Conservation (phyloP, 768 basidiomycete genomes). For the Plicaturopsis crispa region DNA sequence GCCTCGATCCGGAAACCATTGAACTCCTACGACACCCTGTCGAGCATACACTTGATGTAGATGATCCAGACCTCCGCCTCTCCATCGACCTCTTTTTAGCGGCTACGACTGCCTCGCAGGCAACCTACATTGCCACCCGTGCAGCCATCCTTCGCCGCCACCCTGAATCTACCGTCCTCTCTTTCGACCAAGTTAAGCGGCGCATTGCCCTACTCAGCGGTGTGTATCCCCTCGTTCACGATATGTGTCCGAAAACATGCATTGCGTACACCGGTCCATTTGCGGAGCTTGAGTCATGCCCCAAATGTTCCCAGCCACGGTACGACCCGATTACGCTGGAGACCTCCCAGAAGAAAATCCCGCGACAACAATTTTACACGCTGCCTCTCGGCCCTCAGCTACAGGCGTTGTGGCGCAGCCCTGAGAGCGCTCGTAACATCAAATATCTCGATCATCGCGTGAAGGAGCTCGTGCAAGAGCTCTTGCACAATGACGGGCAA, state of each 20-base stretch:
- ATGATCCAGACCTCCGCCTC: slow-evolving; percentile 18
- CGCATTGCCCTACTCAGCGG: slow-evolving; percentile 18
- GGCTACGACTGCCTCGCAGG: slow-evolving; percentile 21
- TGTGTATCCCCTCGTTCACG: slow-evolving; percentile 21
- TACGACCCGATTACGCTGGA: slow-evolving; percentile 14
- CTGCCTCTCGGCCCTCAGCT: slow-evolving; percentile 35
- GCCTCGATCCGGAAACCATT: slow-evolving; percentile 12
- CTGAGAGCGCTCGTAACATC: slow-evolving; percentile 16
- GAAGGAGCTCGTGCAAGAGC: slow-evolving; percentile 12
- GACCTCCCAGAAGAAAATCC: slow-evolving; percentile 10
- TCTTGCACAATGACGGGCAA: slow-evolving; percentile 9
- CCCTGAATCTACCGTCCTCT: slow-evolving; percentile 11
- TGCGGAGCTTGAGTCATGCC: slow-evolving; percentile 19
- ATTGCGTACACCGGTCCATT: slow-evolving; percentile 31
- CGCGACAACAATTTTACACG: slow-evolving; percentile 25
- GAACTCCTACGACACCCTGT: slow-evolving; percentile 20
- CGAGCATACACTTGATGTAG: slow-evolving; percentile 8
- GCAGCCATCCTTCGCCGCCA: slow-evolving; percentile 12
- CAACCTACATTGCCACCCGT: slow-evolving; percentile 18
- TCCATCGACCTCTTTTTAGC: slow-evolving; percentile 25
- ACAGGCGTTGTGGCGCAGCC: slow-evolving; percentile 25
- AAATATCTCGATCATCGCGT: slow-evolving; percentile 16
- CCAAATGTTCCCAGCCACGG: slow-evolving; percentile 19
- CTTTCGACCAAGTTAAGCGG: slow-evolving; percentile 7
- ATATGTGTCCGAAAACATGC: slow-evolving; percentile 39